Evolutionary conservation across 208 protist genomes (phyloP).

Genomic region (Novymonas esmeraldas): DNA sequence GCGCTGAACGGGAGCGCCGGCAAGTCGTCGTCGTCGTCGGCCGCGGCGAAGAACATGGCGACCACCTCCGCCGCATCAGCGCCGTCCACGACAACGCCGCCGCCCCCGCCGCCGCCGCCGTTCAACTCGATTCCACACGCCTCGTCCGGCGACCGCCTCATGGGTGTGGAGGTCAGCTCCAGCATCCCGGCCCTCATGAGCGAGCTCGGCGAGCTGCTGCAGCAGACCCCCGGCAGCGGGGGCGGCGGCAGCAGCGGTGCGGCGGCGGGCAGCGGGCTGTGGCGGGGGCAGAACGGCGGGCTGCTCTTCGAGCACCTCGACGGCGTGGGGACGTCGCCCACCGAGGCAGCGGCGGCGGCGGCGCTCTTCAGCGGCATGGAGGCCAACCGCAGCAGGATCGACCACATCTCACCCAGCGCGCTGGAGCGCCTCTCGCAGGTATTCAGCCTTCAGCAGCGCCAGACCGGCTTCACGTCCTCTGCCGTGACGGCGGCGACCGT

Average conservation of each 20-base stretch:
- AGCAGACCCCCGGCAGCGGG: constrained; percentile 25
- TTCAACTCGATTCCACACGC: constrained; percentile 34
- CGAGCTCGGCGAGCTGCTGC: constrained; percentile 32
- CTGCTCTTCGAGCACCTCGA: constrained; percentile 36
- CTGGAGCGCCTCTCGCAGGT: constrained; percentile 32
- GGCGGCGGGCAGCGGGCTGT: constrained; percentile 1
- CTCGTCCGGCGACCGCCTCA: constrained; percentile 27
- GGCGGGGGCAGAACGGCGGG: constrained; percentile 36
- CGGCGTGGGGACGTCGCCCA: neutral
- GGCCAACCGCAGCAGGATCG: constrained; percentile 17
- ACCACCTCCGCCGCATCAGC: neutral
- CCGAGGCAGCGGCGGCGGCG: constrained; percentile 4
- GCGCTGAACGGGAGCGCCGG: constrained; percentile 10
- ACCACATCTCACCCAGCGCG: constrained; percentile 23
- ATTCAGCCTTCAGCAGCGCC: constrained; percentile 24
- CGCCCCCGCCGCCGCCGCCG: constrained; percentile 3
- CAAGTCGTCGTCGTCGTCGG: neutral
- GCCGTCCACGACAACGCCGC: constrained; percentile 1
- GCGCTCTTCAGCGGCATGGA: constrained; percentile 23
- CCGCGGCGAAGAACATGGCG: constrained; percentile 1
- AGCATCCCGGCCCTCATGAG: constrained; percentile 36
- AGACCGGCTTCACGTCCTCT: constrained; percentile 7
- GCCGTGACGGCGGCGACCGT: neutral
- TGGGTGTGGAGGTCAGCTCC: constrained; percentile 29
- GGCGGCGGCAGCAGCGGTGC: constrained; percentile 4